These are phyloP conservation scores for Lasiodiplodia hormozganensis DNA, from an alignment of 2,329 filamentous ascomycete genomes.

Conservation along the genomic window DNA sequence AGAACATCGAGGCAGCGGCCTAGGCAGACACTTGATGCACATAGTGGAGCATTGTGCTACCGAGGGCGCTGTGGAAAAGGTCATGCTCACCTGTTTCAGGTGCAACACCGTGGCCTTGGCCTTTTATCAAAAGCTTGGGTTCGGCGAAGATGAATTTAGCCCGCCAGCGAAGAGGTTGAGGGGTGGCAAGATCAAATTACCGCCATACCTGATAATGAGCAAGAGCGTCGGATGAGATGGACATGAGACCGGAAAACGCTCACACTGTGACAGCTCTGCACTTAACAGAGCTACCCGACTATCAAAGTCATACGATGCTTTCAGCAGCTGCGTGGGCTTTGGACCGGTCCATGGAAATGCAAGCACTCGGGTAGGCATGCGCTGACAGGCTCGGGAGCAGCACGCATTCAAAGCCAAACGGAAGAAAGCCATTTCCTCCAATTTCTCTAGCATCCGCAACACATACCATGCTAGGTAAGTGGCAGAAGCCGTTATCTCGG, in stretches of 20 bases:
- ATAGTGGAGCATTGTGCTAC: slow-evolving; percentile 61
- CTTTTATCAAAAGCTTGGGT: slow-evolving; percentile 70
- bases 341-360: not conserved
- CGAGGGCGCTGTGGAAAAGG: slow-evolving; percentile 65
- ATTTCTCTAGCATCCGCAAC: not conserved
- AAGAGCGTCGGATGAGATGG: slow-evolving; percentile 41
- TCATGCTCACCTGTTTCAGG: slow-evolving; percentile 77
- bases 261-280: too few relatives aligned
- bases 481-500: not conserved
- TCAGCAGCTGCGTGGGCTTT: not conserved
- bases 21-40: slow-evolving; percentile 67
- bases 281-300: not conserved
- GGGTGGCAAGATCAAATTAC: slow-evolving; percentile 56
- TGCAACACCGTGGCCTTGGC: slow-evolving; percentile 63
- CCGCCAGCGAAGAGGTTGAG: slow-evolving; percentile 58
- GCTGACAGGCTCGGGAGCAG: not conserved
- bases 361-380: not conserved
- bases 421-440: not conserved
- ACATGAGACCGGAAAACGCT: too few relatives aligned
- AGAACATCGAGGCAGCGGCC: slow-evolving; percentile 65
- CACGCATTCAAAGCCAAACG: not conserved
- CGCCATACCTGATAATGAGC: slow-evolving; percentile 62
- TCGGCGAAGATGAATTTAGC: slow-evolving; percentile 59
- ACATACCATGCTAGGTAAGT: not conserved
- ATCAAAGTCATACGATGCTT: not conserved